Evolutionary conservation across 2,329 filamentous ascomycete genomes (phyloP), one percentile per base, ranked within the genome.

Genomic region (Botrytis galanthina): DNA sequence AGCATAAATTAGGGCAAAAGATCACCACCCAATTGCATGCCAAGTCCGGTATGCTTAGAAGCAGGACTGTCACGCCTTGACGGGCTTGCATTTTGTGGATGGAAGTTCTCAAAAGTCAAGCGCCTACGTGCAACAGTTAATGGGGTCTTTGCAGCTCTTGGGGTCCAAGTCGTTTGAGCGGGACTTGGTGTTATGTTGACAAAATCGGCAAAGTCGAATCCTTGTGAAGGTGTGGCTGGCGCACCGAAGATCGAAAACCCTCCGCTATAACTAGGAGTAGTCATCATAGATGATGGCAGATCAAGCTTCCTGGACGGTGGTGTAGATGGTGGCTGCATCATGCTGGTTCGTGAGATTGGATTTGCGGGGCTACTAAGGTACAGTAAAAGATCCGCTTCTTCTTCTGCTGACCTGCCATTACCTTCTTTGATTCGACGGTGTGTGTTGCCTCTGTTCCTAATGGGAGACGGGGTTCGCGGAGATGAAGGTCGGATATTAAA

Each of bases 101-200:
- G 63, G 57, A 76, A 75, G 66, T 76, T 78, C 18, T 81, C 80
- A 72, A 80, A 81, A 7, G 77, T 79, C 10, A 81, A 73, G 29
- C 78, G 77, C 70, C 78, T 73, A 61, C 80, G 75, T 44, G 75
- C 74, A 5, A 80, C 75, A 8, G 78, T 77, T 20, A 77, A 72
- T 9, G 80, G 79, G 12, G 80, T 81, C 64, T 80, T 80, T 22
- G 64, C 72, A 7, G 77, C 77, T 37, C 78, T 70, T 26, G 80
- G 80, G 39, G 79, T 81, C 93, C 94, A 98, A 16, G 91, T 88
- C 78, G 90, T 93, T 84, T 98, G 96, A 39, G 94, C 96, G 32
- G 96, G 96, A 80, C 94, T 97, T 0, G 96, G 96, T 10, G 96
- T 97, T 81, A 98, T 95, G 83, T 98, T 98, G 81, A 98, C 92